These are phyloP conservation scores for Amanita muscaria DNA, from an alignment of 768 basidiomycete species.

Conservation along the genomic window DNA sequence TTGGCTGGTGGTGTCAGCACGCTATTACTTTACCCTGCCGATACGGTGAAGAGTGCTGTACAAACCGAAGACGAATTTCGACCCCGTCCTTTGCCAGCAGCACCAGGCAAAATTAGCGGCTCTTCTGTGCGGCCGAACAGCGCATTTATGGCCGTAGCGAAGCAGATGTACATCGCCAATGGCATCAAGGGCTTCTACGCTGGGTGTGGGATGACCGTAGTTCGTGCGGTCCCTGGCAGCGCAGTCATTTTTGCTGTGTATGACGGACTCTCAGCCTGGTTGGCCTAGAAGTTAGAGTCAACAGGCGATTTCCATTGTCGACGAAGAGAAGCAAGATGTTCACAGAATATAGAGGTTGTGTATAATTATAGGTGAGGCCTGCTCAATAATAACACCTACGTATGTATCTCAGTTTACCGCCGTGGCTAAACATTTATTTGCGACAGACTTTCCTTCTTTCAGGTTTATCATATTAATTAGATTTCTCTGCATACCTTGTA, in stretches of 20 bases:
- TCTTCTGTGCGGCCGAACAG: neutral
- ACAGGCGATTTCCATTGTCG: neutral
- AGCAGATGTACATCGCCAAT: conserved; percentile 62
- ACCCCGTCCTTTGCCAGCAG: conserved; percentile 28
- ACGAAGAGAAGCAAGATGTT: neutral
- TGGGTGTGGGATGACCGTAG: conserved; percentile 87
- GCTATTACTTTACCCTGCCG: conserved; percentile 88
- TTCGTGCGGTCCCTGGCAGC: conserved; percentile 78
- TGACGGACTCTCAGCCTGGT: conserved; percentile 53
- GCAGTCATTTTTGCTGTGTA: conserved; percentile 92
- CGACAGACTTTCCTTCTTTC: neutral
- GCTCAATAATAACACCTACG: no score
- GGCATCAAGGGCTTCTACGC: conserved; percentile 85
- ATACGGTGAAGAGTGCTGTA: conserved; percentile 89
- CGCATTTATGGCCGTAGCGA: conserved; percentile 50
- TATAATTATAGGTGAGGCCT: no score
- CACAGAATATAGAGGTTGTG: neutral
- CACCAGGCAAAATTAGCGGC: neutral
- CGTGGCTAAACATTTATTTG: neutral
- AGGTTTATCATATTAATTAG: no score
- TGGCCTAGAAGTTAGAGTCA: conserved; percentile 21
- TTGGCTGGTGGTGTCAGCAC: conserved; percentile 82
- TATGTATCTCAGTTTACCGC: neutral
- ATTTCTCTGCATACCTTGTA: neutral
- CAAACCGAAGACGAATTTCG: conserved; percentile 90